Evolutionary conservation across 1,284 basidiomycete species (phyloP), one percentile per base, ranked within the genome.

Genomic region (Blastosporella zonata): DNA sequence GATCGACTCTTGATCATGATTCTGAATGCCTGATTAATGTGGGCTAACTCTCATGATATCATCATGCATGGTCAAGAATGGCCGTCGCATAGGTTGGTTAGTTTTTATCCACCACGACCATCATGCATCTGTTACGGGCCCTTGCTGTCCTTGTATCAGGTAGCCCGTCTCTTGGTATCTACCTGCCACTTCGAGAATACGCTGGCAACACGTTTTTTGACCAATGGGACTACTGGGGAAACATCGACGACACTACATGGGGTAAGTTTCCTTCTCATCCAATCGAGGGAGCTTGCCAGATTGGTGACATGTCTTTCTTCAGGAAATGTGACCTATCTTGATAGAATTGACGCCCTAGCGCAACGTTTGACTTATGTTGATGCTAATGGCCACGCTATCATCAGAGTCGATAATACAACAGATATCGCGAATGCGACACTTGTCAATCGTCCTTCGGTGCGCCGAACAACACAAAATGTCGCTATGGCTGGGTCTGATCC

Each of bases 191-290:
- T 5, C 69, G 69, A 43, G 74, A 78, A 50, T 79, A 81, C 55
- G 67, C 73, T 12, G 80, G 81, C 3, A 38, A 59, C 15, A 68
- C 64, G 6, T 87, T 85, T 64, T 84, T 85, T 60, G 70, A 79
- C 53, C 66, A 69, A 15, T 85, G 79, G 77, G 74, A 78, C 41
- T 85, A 76, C 59, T 82, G 75, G 56, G 78, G 77, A 0, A 69
- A 64, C 45, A 75, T 75, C 49, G 82, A 84, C 54, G 81, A 84
- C 54, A 73, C 81, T 35, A 84, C 82, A 0, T 74, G 75, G 63
- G 81, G 81, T 84, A 55, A 50, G 77, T 68, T 21, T 6, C 20
- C 6, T 33, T 13, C n/a, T 29, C n/a, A 12, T 15, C 9, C 21
- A 25, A 17, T 10, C 9, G n/a, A 6, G 4, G 13, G n/a, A 17